Base-by-base conservation (phyloP, 1,139 yeast genomes). In the Nadsonia starkeyi-henricii region DNA sequence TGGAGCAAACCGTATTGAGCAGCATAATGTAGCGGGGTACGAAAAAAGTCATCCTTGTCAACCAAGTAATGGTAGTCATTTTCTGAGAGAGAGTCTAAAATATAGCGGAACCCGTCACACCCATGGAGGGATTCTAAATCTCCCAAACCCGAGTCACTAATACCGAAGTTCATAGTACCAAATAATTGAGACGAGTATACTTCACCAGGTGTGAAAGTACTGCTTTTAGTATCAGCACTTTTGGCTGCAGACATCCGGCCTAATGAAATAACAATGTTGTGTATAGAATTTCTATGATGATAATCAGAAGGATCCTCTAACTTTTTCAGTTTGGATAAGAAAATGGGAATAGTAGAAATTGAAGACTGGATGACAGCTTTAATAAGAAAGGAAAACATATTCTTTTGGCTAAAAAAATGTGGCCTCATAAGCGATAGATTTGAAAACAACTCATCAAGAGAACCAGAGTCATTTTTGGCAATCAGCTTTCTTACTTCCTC, bases 11-110 rank as follows among this genome's bases (percentile, higher is more conserved):
- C 97, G 62, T 81, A 86, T 59, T 85, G 94, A 1, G 94, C 81
- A 17, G 95, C 79, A 63, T 89, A 89, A 65, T 91, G 97, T 50
- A 91, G 69, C 0, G 97, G 95, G 0, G 96, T 83, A 54, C 96
- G 74, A 51, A 72, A 72, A 59, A 86, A 85, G 53, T 77, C 79
- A 62, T 91, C 98, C 45, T 74, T 74, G 43, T 81, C 79, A 48
- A 79, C 66, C 44, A 88, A 68, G 1, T 75, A 73, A 1, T 70
- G 62, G 51, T 78, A 73, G 51, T 81, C 72, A 55, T 70, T 70
- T 15, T 72, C 70, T 9, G 77, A 78, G 46, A 82, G 62, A 45
- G 72, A 69, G 20, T 70, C 67, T 47, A 85, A 68, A 41, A 84
- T 70, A 55, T 76, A 75, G 4, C 67, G 62, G 43, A 81, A 65